Conservation (phyloP, 2,329 filamentous ascomycete species). For the Seiridium cupressi region DNA sequence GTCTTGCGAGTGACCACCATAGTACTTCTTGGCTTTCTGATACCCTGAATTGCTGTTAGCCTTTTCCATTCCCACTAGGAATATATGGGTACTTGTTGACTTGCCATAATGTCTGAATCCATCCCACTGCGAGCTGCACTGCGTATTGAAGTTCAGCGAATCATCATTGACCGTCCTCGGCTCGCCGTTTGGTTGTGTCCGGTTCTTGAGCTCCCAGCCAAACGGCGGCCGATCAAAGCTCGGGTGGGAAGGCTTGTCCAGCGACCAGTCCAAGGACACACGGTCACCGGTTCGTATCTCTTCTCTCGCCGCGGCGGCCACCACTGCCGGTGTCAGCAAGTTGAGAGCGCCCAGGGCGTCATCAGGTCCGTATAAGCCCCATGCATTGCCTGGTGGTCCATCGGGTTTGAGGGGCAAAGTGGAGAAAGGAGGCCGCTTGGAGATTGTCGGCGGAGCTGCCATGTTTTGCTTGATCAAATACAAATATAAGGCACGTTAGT, state of each 20-base stretch:
- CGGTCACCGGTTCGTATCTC: slow-evolving; percentile 42
- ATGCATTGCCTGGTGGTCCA: slow-evolving; percentile 43
- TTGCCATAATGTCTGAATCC: slow-evolving; percentile 33
- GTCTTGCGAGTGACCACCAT: slow-evolving; percentile 35
- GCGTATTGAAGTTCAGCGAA: slow-evolving; percentile 32
- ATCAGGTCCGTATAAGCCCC: slow-evolving; percentile 43
- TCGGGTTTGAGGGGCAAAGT: slow-evolving; percentile 39
- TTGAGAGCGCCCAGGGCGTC: slow-evolving; percentile 50
- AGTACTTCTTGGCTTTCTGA: slow-evolving; percentile 37
- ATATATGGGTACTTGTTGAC: neutral
- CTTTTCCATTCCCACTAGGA: too few relatives aligned
- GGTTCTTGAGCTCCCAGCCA: slow-evolving; percentile 9
- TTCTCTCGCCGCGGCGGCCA: slow-evolving; percentile 34
- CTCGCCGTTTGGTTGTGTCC: neutral
- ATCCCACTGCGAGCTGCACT: slow-evolving; percentile 35
- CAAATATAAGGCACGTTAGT: too few relatives aligned
- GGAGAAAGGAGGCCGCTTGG: slow-evolving; percentile 25
- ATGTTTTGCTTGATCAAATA: neutral
- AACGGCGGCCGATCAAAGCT: slow-evolving; percentile 13
- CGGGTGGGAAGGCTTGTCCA: slow-evolving; percentile 26
- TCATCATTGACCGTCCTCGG: slow-evolving; percentile 29
- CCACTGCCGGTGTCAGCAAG: slow-evolving; percentile 42
- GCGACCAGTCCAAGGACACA: slow-evolving; percentile 34
- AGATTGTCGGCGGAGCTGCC: neutral
- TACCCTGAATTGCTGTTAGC: slow-evolving; percentile 26